Conservation (phyloP, 2,329 filamentous ascomycete genomes). For the Chaetomium globosum region DNA sequence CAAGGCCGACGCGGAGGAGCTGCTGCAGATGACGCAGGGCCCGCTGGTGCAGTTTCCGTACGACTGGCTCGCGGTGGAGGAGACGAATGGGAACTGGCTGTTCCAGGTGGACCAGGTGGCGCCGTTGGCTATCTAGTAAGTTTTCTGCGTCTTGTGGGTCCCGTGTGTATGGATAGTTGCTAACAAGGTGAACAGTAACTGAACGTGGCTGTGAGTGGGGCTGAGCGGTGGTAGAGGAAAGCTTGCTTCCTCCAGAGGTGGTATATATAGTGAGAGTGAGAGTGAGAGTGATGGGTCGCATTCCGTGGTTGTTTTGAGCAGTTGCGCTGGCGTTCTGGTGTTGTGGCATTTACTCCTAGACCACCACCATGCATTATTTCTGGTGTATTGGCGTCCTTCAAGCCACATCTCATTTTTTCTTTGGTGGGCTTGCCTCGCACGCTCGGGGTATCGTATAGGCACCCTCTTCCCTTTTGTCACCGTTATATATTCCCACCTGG, state of each 20-base stretch:
- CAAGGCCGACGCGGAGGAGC: conserved; percentile 74
- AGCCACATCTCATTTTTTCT: neutral
- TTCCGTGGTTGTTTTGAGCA: neutral
- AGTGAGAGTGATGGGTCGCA: neutral
- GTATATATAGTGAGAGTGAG: neutral
- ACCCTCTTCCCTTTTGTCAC: neutral
- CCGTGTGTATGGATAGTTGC: neutral
- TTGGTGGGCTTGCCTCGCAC: neutral
- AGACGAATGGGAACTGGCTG: conserved; percentile 92
- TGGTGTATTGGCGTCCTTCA: conserved; percentile 1
- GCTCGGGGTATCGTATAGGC: conserved; percentile 8
- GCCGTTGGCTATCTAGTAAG: conserved; percentile 95
- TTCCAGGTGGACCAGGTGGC: conserved; percentile 96
- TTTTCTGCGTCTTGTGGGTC: conserved; percentile 32
- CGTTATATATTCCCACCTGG: neutral
- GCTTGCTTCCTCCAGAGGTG: neutral
- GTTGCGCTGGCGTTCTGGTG: neutral
- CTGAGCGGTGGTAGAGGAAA: too few relatives aligned
- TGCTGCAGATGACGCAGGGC: conserved; percentile 81
- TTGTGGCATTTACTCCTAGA: neutral
- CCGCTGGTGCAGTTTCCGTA: conserved; percentile 91
- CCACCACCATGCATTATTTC: neutral
- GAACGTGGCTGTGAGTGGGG: neutral
- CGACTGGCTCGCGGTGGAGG: conserved; percentile 90
- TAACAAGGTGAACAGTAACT: conserved; percentile 25